phyloP scores from a whole-genome alignment of 495 filamentous ascomycete species.

The Cairneyella variabilis region DNA sequence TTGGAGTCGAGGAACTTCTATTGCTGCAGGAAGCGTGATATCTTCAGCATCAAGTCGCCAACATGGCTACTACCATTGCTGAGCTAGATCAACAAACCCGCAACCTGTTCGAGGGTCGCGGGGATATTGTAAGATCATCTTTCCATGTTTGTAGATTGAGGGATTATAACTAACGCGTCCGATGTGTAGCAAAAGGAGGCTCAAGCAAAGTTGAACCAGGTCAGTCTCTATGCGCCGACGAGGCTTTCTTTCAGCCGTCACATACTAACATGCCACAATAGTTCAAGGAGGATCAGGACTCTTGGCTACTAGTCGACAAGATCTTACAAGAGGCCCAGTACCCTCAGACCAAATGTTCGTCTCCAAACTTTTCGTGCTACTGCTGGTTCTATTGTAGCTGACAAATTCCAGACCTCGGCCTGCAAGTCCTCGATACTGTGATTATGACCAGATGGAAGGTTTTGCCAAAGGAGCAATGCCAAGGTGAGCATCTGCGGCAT shows the following conservation, averaged over 20 bases:
- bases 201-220: conserved; percentile 90
- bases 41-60: conserved; percentile 18
- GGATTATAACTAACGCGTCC: conserved; percentile 15
- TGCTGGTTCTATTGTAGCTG: conserved; percentile 32
- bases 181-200: conserved; percentile 88
- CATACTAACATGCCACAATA: conserved; percentile 39
- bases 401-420: conserved; percentile 69
- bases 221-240: conserved; percentile 38
- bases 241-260: background rate
- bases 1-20: conserved; percentile 4
- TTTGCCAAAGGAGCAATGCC: conserved; percentile 88
- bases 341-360: conserved; percentile 92
- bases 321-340: conserved; percentile 88
- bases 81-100: conserved; percentile 96
- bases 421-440: conserved; percentile 96
- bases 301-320: conserved; percentile 95
- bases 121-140: conserved; percentile 83
- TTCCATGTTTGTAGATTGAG: no score
- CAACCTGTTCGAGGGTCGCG: conserved; percentile 94
- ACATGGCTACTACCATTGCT: conserved; percentile 63
- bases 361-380: conserved; percentile 9
- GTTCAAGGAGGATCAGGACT: conserved; percentile 99
- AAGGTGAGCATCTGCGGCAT: conserved; percentile 34
- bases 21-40: conserved; percentile 15
- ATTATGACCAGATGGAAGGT: conserved; percentile 99